phyloP scores from a whole-genome alignment of 768 basidiomycete species.

The Kwoniella dendrophila region DNA sequence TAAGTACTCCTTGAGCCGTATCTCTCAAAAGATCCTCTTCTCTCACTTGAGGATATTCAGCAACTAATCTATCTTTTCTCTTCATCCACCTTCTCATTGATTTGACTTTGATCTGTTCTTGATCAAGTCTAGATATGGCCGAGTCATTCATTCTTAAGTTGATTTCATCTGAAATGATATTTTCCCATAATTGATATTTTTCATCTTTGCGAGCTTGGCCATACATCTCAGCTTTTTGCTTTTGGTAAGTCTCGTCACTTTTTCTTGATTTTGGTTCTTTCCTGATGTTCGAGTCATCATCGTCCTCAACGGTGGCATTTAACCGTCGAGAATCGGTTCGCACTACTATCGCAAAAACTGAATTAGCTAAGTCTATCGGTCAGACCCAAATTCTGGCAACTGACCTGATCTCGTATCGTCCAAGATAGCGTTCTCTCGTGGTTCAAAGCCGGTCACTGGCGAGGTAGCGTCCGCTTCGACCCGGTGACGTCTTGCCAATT shows the following conservation, averaged over 20 bases:
- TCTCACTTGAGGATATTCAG: not conserved
- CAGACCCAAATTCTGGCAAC: no score
- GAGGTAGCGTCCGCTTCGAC: no score
- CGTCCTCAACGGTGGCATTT: no score
- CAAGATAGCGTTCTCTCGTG: no score
- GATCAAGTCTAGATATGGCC: constrained; percentile 2
- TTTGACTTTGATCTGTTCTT: not conserved
- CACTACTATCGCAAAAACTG: no score
- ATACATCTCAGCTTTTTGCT: not conserved
- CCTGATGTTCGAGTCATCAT: not conserved
- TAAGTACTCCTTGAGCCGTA: not conserved
- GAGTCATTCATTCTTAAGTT: no score
- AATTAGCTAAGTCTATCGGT: no score
- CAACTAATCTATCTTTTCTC: not conserved
- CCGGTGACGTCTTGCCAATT: no score
- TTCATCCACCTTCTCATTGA: constrained; percentile 8
- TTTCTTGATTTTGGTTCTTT: not conserved
- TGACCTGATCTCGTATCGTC: no score
- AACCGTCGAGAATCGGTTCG: no score
- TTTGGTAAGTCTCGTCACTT: no score
- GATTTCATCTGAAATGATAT: not conserved
- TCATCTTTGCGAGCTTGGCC: not conserved
- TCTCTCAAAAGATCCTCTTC: constrained; percentile 4
- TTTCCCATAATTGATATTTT: not conserved
- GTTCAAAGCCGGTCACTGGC: no score